Evolutionary conservation across 192 early-diverging fungal species (phyloP).

Genomic region (Coemansia sp.): DNA sequence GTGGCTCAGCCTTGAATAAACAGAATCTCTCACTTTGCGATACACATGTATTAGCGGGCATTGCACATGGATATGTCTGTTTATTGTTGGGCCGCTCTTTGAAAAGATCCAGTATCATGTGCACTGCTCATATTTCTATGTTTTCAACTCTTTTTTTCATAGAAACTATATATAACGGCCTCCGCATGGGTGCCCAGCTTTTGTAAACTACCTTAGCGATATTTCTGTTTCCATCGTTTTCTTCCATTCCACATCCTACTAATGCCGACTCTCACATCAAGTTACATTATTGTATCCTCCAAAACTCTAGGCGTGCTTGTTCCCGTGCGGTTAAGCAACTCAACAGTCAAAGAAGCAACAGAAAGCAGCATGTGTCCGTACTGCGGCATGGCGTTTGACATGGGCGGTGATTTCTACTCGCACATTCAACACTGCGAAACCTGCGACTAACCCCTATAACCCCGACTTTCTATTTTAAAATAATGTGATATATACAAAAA

Average conservation of each 20-base stretch:
- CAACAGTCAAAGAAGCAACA: background rate
- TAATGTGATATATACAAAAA: background rate
- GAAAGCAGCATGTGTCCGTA: conserved; percentile 3
- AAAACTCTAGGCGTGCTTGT: too few relatives aligned
- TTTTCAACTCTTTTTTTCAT: background rate
- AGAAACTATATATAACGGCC: background rate
- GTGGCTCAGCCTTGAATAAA: too few relatives aligned
- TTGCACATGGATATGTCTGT: background rate
- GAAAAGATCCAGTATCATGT: background rate
- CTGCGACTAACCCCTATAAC: background rate
- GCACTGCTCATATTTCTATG: background rate
- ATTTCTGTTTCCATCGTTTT: background rate
- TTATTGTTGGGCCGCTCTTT: background rate
- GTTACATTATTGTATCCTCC: too few relatives aligned
- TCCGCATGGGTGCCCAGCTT: background rate
- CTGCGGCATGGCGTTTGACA: conserved; percentile 9
- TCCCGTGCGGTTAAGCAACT: too few relatives aligned
- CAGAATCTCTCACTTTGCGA: too few relatives aligned
- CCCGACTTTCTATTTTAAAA: background rate
- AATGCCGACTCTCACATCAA: too few relatives aligned
- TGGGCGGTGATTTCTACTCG: background rate
- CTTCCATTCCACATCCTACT: too few relatives aligned
- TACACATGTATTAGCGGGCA: too few relatives aligned
- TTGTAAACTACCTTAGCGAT: background rate
- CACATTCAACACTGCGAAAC: conserved; percentile 1